Evolutionary conservation across 83 land plant genomes (phyloP).

Genomic region (Picea abies): DNA sequence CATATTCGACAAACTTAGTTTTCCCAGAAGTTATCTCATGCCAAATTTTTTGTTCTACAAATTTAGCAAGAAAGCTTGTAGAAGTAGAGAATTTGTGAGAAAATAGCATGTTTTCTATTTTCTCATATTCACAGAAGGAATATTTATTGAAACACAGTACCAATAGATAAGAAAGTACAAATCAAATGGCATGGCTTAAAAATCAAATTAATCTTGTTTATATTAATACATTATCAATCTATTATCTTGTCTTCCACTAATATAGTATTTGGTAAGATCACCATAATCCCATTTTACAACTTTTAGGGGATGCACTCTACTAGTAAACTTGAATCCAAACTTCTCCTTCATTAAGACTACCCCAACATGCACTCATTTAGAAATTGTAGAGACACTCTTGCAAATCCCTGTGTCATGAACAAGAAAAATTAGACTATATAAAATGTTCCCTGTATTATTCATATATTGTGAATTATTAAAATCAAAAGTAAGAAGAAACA

Average conservation of each 20-base stretch:
- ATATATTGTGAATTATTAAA: not conserved
- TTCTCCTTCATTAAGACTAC: no score
- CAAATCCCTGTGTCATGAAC: slow-evolving; percentile 62
- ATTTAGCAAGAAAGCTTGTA: slow-evolving; percentile 64
- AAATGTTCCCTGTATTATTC: not conserved
- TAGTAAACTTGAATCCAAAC: slow-evolving; percentile 81
- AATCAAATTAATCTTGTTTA: not conserved
- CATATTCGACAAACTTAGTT: slow-evolving; percentile 81
- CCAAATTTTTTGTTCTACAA: slow-evolving; percentile 88
- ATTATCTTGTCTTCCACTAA: slow-evolving; percentile 76
- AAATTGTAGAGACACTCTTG: slow-evolving; percentile 84
- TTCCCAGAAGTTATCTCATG: slow-evolving; percentile 78
- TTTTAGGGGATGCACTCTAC: slow-evolving; percentile 88
- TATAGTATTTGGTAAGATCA: slow-evolving; percentile 79
- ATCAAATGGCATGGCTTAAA: not conserved
- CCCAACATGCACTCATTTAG: slow-evolving; percentile 82
- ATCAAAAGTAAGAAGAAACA: not conserved
- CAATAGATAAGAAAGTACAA: not conserved
- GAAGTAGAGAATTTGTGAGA: slow-evolving; percentile 75
- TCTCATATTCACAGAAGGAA: slow-evolving; percentile 87
- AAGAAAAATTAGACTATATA: not conserved
- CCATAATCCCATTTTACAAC: slow-evolving; percentile 79
- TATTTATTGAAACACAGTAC: slow-evolving; percentile 59
- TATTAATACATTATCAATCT: not conserved
- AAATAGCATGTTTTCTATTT: slow-evolving; percentile 87